Percentiles rank a stretch among this genome's conserved stretches.
These are phyloP conservation scores for Pleurostoma richardsiae DNA, from an alignment of 2,329 filamentous ascomycete genomes.

Conservation along the genomic window DNA sequence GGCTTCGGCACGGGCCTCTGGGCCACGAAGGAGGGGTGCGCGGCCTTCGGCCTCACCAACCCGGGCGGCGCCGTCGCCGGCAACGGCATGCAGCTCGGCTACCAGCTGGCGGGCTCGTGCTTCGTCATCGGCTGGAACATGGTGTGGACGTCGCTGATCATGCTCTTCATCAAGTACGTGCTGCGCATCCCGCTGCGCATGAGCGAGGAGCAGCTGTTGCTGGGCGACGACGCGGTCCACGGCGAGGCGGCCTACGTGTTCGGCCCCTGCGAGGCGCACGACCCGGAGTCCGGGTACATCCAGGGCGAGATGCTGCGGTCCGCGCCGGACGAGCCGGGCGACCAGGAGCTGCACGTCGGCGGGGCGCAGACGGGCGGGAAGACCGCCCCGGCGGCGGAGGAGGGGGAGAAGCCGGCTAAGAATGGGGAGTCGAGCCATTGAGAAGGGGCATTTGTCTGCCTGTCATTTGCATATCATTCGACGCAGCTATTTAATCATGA, in stretches of 20 bases:
- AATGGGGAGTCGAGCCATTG: slow-evolving; percentile 7
- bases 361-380: not conserved
- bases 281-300: slow-evolving; percentile 15
- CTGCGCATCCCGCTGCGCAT: slow-evolving; percentile 40
- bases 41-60: slow-evolving; percentile 37
- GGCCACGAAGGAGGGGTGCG: slow-evolving; percentile 37
- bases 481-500: too few species aligned
- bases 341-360: slow-evolving; percentile 12
- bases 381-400: slow-evolving; percentile 1
- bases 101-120: slow-evolving; percentile 12
- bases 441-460: too few species aligned
- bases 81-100: slow-evolving; percentile 42
- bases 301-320: slow-evolving; percentile 13
- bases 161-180: slow-evolving; percentile 45
- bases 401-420: slow-evolving; percentile 10
- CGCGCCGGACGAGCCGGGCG: slow-evolving; percentile 2
- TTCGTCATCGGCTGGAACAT: slow-evolving; percentile 40
- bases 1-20: slow-evolving; percentile 41
- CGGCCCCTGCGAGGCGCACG: slow-evolving; percentile 16
- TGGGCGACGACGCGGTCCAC: slow-evolving; percentile 42
- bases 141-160: slow-evolving; percentile 42
- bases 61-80: slow-evolving; percentile 43
- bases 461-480: too few species aligned
- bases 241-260: slow-evolving; percentile 38
- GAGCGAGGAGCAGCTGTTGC: slow-evolving; percentile 35